Base-by-base conservation (phyloP, 2,329 filamentous ascomycete species). In the Pyrenophora seminiperda region DNA sequence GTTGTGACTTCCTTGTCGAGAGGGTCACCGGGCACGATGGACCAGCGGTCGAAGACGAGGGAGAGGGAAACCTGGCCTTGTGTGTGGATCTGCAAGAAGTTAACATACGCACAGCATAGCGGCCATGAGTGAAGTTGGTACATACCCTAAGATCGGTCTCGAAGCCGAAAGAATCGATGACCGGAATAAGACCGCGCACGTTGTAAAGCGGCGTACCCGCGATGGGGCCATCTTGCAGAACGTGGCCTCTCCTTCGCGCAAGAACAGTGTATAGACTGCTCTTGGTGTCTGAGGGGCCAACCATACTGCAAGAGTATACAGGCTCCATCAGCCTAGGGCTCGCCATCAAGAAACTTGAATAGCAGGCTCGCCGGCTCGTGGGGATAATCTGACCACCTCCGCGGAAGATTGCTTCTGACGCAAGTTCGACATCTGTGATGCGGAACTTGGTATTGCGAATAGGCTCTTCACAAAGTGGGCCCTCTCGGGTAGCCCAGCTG, bases 381-480 rank as follows among this genome's bases (percentile, higher is more conserved):
- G 94, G 94, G 70, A 99, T 99, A 69, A 99, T 95, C 74, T 99
- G 94, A 36, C 94, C 94, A 61, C 93, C 93, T 49, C 94, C 94
- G 42, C 94, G 86, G 80, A 91, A 96, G 68, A 99, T 97, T 42
- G 93, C 89, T 75, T 97, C 91, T 42, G 86, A 82, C 9, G 92
- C 93, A 15, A 99, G 82, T 33, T 88, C 81, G 45, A 96, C 85
- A 70, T 97, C 93, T 54, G 92, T 97, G 67, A 99, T 85, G 70
- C 92, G 91, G 82, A 99, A 99, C 71, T 96, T 97, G 63, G 91
- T 91, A 75, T 99, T 99, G 63, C 94, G 92, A 68, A 99, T 97
- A 27, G 94, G 94, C 78, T 99, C 94, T 87, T 99, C 94, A 73
- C 94, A 97, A 19, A 99, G 80, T 14, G 94, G 94, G 0, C 94